A percentile compares a stretch with the other conserved stretches of the same genome.
Conservation (phyloP, 805 yeast genomes). For the Candida glaebosa region DNA sequence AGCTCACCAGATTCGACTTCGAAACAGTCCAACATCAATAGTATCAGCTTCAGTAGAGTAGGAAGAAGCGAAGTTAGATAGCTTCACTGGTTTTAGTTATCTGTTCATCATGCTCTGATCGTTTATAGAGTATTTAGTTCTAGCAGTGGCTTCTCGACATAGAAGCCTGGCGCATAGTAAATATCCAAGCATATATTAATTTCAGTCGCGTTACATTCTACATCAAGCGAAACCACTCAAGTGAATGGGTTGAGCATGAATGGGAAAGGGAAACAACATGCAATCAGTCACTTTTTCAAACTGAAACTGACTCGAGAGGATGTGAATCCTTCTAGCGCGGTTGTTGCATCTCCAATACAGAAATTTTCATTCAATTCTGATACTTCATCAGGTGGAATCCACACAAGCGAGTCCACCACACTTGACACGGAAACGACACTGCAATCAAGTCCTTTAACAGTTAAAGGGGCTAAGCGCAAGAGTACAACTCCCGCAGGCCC, state of each 20-base stretch:
- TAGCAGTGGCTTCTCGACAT: neutral
- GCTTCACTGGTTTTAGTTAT: neutral
- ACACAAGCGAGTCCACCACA: neutral
- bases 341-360: neutral
- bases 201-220: neutral
- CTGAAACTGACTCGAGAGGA: neutral
- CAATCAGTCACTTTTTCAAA: slow-evolving; percentile 7
- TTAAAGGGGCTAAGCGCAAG: slow-evolving; percentile 5
- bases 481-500: neutral
- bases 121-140: neutral
- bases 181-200: too few relatives aligned
- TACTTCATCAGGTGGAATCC: neutral
- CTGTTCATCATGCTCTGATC: neutral
- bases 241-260: neutral
- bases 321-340: neutral
- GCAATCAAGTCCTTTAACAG: neutral
- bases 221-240: neutral
- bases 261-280: slow-evolving; percentile 4
- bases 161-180: neutral
- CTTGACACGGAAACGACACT: neutral
- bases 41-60: slow-evolving; percentile 4
- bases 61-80: neutral
- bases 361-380: neutral
- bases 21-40: neutral
- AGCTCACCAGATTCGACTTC: neutral